These are phyloP conservation scores for Lepidium campestre DNA, from an alignment of 441 rosid genomes.

Conservation along the genomic window DNA sequence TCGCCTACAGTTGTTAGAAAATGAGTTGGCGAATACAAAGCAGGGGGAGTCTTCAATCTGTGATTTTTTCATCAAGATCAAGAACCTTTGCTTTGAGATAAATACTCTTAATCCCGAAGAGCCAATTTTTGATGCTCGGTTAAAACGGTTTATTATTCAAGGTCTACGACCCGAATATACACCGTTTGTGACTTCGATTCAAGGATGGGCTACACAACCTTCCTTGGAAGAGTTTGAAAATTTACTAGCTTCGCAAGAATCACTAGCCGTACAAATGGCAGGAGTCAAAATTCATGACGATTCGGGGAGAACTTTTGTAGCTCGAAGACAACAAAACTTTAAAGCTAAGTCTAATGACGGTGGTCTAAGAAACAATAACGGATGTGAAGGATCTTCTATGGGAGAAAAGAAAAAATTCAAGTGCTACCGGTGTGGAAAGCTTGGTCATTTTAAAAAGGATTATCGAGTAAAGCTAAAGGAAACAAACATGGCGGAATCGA, in stretches of 20 bases:
- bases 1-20: neutral
- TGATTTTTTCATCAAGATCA: too few species aligned
- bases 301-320: neutral
- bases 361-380: neutral
- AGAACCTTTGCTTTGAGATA: too few species aligned
- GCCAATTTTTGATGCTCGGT: neutral
- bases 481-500: neutral
- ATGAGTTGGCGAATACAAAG: too few species aligned
- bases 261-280: neutral
- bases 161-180: neutral
- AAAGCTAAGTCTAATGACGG: neutral
- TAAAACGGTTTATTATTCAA: neutral
- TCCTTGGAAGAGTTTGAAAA: neutral
- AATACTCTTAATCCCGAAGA: neutral
- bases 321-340: neutral
- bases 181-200: neutral
- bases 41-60: too few species aligned
- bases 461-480: neutral
- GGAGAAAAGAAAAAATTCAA: neutral
- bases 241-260: neutral
- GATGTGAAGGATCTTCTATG: neutral
- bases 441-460: neutral
- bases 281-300: neutral
- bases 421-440: neutral
- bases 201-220: constrained; percentile 13